phyloP scores from a whole-genome alignment of 306 rosid species.

The Medicago truncatula region MtrunA17r5.0-ANR NC_053048.1:25461501-25462000 shows the following conservation, averaged over 20 bases:
- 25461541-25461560: slow-evolving; percentile 74
- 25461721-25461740: slow-evolving; percentile 56
- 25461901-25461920: not conserved
- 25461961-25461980: not conserved
- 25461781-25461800: slow-evolving; percentile 73
- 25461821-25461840: slow-evolving; percentile 67
- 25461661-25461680: slow-evolving; percentile 43
- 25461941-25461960: not conserved
- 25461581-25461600: slow-evolving; percentile 60
- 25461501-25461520: slow-evolving; percentile 88
- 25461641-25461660: slow-evolving; percentile 68
- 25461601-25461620: slow-evolving; percentile 81
- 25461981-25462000: not conserved
- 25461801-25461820: slow-evolving; percentile 69
- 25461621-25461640: slow-evolving; percentile 66
- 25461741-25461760: slow-evolving; percentile 56
- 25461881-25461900: slow-evolving; percentile 53
- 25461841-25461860: slow-evolving; percentile 77
- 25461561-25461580: slow-evolving; percentile 70
- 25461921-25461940: not conserved
- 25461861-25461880: slow-evolving; percentile 91
- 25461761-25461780: slow-evolving; percentile 71
- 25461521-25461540: slow-evolving; percentile 72
- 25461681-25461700: slow-evolving; percentile 62
- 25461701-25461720: slow-evolving; percentile 70